Evolutionary conservation across 2,329 filamentous ascomycete genomes (phyloP).

Genomic region (Cladosporium halotolerans): DNA sequence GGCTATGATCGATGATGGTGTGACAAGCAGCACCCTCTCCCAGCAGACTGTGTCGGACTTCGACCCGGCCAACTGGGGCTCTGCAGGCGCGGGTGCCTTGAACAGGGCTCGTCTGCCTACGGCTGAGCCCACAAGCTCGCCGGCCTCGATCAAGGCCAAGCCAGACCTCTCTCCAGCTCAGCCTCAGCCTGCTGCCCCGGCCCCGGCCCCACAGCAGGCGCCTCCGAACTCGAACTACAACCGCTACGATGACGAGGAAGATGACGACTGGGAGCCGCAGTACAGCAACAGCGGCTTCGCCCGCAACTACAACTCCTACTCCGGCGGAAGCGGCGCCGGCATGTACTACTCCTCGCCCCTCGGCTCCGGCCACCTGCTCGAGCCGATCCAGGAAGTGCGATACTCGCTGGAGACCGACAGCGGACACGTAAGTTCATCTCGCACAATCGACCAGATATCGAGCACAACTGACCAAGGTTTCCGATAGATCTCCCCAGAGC

Average conservation of each 20-base stretch:
- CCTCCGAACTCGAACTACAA: constrained; percentile 20
- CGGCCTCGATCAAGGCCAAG: constrained; percentile 47
- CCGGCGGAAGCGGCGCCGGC: neutral
- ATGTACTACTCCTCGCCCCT: constrained; percentile 31
- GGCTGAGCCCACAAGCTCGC: constrained; percentile 23
- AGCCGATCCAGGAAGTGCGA: constrained; percentile 47
- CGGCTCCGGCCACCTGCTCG: constrained; percentile 35
- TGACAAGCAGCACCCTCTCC: constrained; percentile 31
- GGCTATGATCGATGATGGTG: constrained; percentile 43
- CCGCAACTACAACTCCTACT: constrained; percentile 7
- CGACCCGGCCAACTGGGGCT: constrained; percentile 45
- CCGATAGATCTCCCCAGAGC: constrained; percentile 25
- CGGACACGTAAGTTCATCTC: constrained; percentile 22
- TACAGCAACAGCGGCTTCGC: constrained; percentile 30
- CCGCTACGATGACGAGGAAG: constrained; percentile 21
- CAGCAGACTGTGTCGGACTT: constrained; percentile 31
- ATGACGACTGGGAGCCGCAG: constrained; percentile 24
- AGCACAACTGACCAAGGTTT: neutral
- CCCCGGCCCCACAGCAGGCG: constrained; percentile 17
- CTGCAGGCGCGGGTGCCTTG: constrained; percentile 29
- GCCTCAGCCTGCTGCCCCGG: constrained; percentile 24
- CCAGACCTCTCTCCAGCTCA: constrained; percentile 46
- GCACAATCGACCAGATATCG: neutral
- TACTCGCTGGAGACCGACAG: constrained; percentile 45
- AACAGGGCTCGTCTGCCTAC: constrained; percentile 26